Evolutionary conservation across 257 asterid species (phyloP), one percentile per base, ranked within the genome.

Genomic region (Fraxinus americana): DNA sequence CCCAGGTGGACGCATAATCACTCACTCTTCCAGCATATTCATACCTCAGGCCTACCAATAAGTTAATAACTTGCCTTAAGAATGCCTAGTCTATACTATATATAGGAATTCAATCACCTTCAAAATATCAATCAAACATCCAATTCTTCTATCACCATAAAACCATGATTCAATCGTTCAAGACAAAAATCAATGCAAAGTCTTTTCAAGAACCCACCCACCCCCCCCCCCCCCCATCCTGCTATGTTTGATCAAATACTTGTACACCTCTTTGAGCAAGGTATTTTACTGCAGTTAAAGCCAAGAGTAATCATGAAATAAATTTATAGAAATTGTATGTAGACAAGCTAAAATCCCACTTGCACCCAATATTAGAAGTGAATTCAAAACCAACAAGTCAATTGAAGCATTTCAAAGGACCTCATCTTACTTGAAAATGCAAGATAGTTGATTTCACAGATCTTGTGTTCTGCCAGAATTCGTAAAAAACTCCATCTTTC

Each of bases 11-110:
- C 65, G n/a, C 25, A 54, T 54, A n/a, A 57, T 74, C 70, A 77
- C 68, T 27, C 17, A 13, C 48, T 19, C 74, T 70, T 61, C 82
- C 63, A 82, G 63, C 77, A 78, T 43, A 48, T 68, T 73, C 69
- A 21, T 72, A 67, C 78, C 61, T 38, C 78, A 57, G 67, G 66
- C 65, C 45, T 36, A 25, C 52, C 23, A 78, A 71, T 65, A 21
- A 43, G 38, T 27, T 50, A 65, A 23, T 57, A 34, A 66, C 50
- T 30, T 35, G 70, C 70, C 59, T 50, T 45, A 38, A 32, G 71
- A 39, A 52, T 43, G 36, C 74, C 71, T 16, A 76, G 61, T 65
- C 27, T 39, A 34, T n/a, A 54, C 45, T 21, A 80, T 34, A 50
- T 66, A 52, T 54, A 54, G 63, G 63, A 54, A n/a, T 59, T 27